Evolutionary conservation across 305 asterid species (phyloP).

Genomic region (Fraxinus dipetala): DNA sequence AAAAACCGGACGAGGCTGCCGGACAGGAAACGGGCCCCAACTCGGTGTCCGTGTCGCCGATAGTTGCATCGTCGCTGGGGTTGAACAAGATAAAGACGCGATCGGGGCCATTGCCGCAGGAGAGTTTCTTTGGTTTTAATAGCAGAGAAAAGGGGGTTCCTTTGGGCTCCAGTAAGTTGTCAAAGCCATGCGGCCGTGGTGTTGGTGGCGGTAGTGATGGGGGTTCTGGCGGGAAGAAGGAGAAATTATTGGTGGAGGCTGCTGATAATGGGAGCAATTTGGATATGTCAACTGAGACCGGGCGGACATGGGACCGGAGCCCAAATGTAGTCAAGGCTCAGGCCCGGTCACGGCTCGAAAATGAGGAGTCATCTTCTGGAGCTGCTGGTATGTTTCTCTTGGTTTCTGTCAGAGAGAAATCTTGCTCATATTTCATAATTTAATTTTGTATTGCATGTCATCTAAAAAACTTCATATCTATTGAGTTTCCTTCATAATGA

Average conservation of each 20-base stretch:
- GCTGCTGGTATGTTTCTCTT: slow-evolving; percentile 55
- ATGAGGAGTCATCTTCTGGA: slow-evolving; percentile 71
- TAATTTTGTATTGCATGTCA: background rate
- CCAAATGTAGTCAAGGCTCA: slow-evolving; percentile 55
- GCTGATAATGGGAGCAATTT: slow-evolving; percentile 58
- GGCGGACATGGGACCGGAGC: slow-evolving; percentile 66
- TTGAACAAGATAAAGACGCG: slow-evolving; percentile 96
- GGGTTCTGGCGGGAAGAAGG: slow-evolving; percentile 46
- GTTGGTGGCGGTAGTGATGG: slow-evolving; percentile 31
- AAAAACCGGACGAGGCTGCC: slow-evolving; percentile 47
- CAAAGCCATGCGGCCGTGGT: slow-evolving; percentile 47
- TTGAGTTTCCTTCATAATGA: background rate
- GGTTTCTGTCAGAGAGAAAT: background rate
- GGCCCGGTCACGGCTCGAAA: slow-evolving; percentile 65
- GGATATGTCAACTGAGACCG: slow-evolving; percentile 69
- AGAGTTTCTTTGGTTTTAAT: slow-evolving; percentile 79
- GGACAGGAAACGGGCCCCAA: slow-evolving; percentile 28
- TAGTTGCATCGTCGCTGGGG: slow-evolving; percentile 98
- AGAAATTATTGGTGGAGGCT: slow-evolving; percentile 37
- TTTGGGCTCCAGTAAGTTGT: slow-evolving; percentile 80
- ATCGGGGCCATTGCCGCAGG: slow-evolving; percentile 99
- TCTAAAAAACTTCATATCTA: background rate
- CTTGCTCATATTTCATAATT: background rate
- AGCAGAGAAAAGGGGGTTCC: slow-evolving; percentile 65
- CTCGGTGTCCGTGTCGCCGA: slow-evolving; percentile 63